Evolutionary conservation across 139 green algal genomes (phyloP), one percentile per base, ranked within the genome.

Genomic region (Chara braunii): DNA sequence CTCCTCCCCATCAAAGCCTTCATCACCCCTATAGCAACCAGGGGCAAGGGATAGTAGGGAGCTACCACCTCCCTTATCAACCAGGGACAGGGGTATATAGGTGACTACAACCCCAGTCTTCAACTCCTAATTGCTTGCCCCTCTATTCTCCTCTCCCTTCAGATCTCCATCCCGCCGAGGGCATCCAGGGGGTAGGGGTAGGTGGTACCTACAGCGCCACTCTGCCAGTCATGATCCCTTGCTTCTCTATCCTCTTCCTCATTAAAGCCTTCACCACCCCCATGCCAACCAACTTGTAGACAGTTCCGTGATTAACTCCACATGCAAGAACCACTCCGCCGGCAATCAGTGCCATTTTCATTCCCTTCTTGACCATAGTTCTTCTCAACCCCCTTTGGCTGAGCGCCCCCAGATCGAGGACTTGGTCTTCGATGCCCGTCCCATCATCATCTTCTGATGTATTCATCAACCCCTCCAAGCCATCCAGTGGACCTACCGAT

Each of bases 261-360:
- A 23, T 48, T 34, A 63, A n/a, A 9, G 45, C 48, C 48, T 32
- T 24, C 57, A 56, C 36, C 11, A 43, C 35, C 6, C 55, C 57
- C 42, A 43, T 43, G 14, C 53, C 35, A 18, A 66, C 18, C 36
- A 66, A 23, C 57, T 66, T 66, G 29, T 26, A 29, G 14, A 66
- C 22, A 24, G 37, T 59, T 2, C 36, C 57, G 4, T 24, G 18
- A 18, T 66, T 43, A 24, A 66, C 35, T 1, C 57, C 57, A 60
- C 23, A 64, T 14, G 51, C 18, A 3, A 64, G n/a, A 55, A 37
- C 57, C 36, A 66, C 57, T 11, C 22, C 26, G 18, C 26, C 28
- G 22, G 55, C 34, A 11, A 11, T 26, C 9, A 26, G 22, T 26
- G 33, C 32, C n/a, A 33, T 64, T 28, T 14, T 37, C 32, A n/a